Base-by-base conservation (phyloP, 331 rosid genomes). In the Quercus tomentella region DNA sequence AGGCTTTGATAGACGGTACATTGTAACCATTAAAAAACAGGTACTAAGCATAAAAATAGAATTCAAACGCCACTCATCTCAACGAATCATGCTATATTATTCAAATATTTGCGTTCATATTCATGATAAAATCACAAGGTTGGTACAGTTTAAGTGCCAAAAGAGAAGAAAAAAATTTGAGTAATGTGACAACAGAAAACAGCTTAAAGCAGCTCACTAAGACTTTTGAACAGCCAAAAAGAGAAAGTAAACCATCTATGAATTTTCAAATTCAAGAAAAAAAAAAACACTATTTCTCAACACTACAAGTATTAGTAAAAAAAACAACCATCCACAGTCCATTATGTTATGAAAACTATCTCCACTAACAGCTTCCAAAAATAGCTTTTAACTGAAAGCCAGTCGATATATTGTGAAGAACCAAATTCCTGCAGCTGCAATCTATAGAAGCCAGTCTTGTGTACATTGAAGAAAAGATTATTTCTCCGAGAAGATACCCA, bases 311-410 rank as follows among this genome's bases (percentile, higher is more conserved):
- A 70, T 82, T 70, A 76, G 83, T 81, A 49, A 60, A 72, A 77
- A 87, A 83, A 85, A 45, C 76, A 81, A 81, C 76, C 68, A 41
- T 74, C 86, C 70, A 33, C 83, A 25, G n/a, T 45, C 74, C 75
- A 41, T 82, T 80, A 77, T 65, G 82, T 70, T 81, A 86, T 80
- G 82, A 82, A 79, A 80, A 79, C 89, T 90, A 89, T 66, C 81
- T 82, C 82, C 77, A 82, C 87, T 76, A 84, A 87, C 86, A 81
- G 86, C 92, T 82, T 84, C 82, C 74, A 81, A 88, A 79, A 80
- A 86, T 56, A 81, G 84, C 54, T 45, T 72, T 60, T 20, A 72
- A 79, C 74, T 61, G 81, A 88, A 85, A 77, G 83, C 85, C 76
- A 85, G 23, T 81, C 86, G 74, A 81, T 77, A 87, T 79, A 80